Percentiles rank a stretch among this genome's conserved stretches.
phyloP scores from a whole-genome alignment of 1,284 basidiomycete species.

The Cutaneotrichosporon spelunceum region DNA sequence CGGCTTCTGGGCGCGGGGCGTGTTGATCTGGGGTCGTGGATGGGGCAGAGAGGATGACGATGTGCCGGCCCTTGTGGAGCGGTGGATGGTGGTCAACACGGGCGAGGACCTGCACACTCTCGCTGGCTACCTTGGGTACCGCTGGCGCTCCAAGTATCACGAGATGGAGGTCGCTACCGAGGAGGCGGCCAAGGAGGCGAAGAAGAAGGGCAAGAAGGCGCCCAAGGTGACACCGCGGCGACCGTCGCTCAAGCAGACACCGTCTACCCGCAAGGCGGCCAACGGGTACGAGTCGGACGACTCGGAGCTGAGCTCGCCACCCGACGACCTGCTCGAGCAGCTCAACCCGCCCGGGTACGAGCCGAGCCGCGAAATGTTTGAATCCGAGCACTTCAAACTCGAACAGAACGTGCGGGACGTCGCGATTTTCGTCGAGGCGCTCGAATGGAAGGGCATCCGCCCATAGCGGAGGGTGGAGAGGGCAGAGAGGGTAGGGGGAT shows the following conservation, averaged over 20 bases:
- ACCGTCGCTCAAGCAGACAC: constrained; percentile 10
- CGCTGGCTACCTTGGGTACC: constrained; percentile 30
- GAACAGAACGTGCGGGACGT: constrained; percentile 18
- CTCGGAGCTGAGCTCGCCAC: constrained; percentile 26
- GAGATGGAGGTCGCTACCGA: constrained; percentile 12
- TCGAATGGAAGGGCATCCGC: constrained; percentile 38
- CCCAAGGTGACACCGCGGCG: constrained; percentile 6
- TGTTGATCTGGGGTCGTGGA: constrained; percentile 39
- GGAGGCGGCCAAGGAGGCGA: constrained; percentile 13
- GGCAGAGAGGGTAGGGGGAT: too few species aligned
- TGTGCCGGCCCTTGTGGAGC: constrained; percentile 26
- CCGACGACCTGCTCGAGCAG: constrained; percentile 21
- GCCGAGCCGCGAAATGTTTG: constrained; percentile 3
- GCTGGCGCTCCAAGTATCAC: constrained; percentile 16
- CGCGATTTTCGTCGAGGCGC: constrained; percentile 32
- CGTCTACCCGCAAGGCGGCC: neutral
- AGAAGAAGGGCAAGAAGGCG: constrained; percentile 10
- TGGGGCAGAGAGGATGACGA: constrained; percentile 23
- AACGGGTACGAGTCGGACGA: constrained; percentile 14
- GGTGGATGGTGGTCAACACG: constrained; percentile 42
- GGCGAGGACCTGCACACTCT: constrained; percentile 26
- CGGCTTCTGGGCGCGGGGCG: constrained; percentile 38
- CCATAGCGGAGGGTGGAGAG: too few species aligned
- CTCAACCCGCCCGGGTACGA: constrained; percentile 28
- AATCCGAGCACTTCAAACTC: constrained; percentile 20